phyloP scores from a whole-genome alignment of 192 early-diverging fungal species.

The Podila verticillata region DNA sequence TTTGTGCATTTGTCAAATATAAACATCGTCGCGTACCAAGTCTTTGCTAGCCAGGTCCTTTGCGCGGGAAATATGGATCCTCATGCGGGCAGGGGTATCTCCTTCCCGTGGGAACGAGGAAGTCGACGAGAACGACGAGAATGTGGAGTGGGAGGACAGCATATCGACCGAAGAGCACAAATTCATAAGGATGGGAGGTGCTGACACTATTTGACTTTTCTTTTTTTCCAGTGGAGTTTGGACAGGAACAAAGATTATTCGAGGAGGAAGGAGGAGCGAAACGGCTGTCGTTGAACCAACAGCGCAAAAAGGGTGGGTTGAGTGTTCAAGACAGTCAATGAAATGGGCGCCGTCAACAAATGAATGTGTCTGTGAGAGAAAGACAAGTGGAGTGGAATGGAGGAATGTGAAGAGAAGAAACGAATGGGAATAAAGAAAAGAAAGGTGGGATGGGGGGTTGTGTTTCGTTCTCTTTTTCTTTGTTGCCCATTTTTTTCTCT shows the following conservation, averaged over 20 bases:
- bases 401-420: background rate
- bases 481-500: no score
- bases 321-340: no score
- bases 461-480: no score
- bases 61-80: slow-evolving; percentile 30
- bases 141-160: background rate
- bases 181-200: no score
- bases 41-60: slow-evolving; percentile 31
- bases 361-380: background rate
- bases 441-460: no score
- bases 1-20: background rate
- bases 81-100: slow-evolving; percentile 16
- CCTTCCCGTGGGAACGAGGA: background rate
- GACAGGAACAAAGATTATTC: no score
- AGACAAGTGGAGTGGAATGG: background rate
- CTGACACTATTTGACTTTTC: no score
- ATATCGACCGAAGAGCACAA: no score
- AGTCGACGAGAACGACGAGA: background rate
- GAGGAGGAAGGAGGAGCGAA: no score
- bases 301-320: no score
- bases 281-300: no score
- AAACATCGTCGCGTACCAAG: slow-evolving; percentile 7
- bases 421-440: background rate
- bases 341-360: background rate
- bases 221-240: no score